Evolutionary conservation across 768 basidiomycete genomes (phyloP), one percentile per base, ranked within the genome.

Genomic region (Rhodotorula taiwanensis): DNA sequence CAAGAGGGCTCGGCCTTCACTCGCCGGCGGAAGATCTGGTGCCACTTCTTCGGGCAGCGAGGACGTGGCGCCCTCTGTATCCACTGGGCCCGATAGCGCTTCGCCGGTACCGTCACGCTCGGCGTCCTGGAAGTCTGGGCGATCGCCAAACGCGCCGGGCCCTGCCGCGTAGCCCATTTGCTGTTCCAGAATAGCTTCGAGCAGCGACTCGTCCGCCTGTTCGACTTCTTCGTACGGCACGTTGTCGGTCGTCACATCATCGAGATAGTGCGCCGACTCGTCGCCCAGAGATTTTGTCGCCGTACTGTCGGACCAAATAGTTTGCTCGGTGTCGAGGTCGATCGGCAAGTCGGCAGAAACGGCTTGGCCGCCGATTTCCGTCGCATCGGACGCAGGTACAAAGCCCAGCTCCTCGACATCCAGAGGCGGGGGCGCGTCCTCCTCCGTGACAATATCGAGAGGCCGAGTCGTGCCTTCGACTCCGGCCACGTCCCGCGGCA

Each of bases 141-240:
- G n/a, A n/a, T n/a, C n/a, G n/a, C n/a, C n/a, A n/a, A n/a, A n/a
- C n/a, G n/a, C n/a, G n/a, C n/a, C n/a, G 39, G 3, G 7, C 15
- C 31, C 43, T 44, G n/a, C 49, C 21, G 25, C 3, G 28, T 15
- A 4, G 34, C 51, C 59, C 9, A 52, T 25, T 20, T 52, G 50
- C 36, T 33, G 50, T 11, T 57, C 59, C 27, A 66, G 39, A 45
- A 48, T 41, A 16, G 49, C 55, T 5, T 61, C 50, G 44, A 61
- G 43, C 41, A 57, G 39, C 27, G 30, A 15, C 41, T 55, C 53
- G n/a, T 48, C 18, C 34, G 44, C 44, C 31, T 62, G 31, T 16
- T 48, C 39, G 8, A 41, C 31, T 28, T 13, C 45, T 18, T 50
- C 56, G 28, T 43, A 44, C 18, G 30, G 14, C 42, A 36, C 55